Conservation (phyloP, 2,329 filamentous ascomycete genomes). For the Elsinoe australis region DNA sequence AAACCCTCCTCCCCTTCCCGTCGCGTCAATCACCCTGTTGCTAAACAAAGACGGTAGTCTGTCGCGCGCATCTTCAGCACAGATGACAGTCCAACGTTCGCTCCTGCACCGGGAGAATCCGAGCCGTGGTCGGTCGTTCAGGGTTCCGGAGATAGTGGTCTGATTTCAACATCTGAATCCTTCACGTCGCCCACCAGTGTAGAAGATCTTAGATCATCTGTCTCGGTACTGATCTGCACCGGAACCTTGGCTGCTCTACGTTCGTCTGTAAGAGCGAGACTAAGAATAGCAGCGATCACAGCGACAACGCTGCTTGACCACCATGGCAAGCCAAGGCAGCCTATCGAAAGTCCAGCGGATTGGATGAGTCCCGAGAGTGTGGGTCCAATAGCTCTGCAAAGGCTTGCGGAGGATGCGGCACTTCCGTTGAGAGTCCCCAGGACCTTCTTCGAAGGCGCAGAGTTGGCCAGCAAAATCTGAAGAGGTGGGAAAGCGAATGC, state of each 20-base stretch:
- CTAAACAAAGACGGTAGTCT: background rate
- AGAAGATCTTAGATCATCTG: too few relatives aligned
- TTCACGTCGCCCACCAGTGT: conserved; percentile 6
- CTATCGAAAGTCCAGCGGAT: conserved; percentile 66
- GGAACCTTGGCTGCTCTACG: conserved; percentile 1
- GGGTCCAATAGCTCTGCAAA: conserved; percentile 81
- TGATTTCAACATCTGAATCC: conserved; percentile 14
- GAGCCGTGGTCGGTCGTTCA: background rate
- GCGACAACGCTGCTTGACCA: conserved; percentile 80
- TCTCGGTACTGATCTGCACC: background rate
- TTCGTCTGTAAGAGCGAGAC: conserved; percentile 53
- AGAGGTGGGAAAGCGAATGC: conserved; percentile 88
- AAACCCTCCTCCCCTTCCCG: background rate
- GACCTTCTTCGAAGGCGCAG: conserved; percentile 72
- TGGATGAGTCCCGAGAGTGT: conserved; percentile 82
- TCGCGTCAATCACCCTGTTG: background rate
- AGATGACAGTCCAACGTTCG: too few relatives aligned
- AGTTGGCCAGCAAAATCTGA: conserved; percentile 81
- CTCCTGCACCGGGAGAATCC: background rate
- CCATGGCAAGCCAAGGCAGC: conserved; percentile 86
- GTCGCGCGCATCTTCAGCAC: too few relatives aligned
- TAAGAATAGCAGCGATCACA: conserved; percentile 64
- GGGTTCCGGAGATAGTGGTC: conserved; percentile 10
- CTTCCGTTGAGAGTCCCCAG: conserved; percentile 90
- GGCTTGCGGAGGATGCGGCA: conserved; percentile 80